A percentile compares a stretch with the other conserved stretches of the same genome.
phyloP scores from a whole-genome alignment of 148 eudicot genomes.

The Silene conica region DNA sequence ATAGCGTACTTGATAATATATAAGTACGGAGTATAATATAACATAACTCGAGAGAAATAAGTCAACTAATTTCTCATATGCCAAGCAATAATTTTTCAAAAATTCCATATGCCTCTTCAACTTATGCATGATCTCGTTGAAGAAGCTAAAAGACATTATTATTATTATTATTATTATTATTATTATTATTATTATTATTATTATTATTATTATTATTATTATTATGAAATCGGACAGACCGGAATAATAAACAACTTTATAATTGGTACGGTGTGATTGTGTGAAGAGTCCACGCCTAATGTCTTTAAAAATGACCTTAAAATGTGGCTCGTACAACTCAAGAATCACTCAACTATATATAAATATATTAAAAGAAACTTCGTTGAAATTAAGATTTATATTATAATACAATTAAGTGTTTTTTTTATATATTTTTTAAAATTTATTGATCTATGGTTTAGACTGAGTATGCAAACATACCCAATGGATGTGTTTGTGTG shows the following conservation, averaged over 20 bases:
- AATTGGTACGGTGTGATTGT: conserved; percentile 5
- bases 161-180: no score
- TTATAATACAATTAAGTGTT: neutral
- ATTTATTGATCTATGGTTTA: neutral
- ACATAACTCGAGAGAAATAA: neutral
- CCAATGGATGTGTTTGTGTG: neutral
- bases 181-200: no score
- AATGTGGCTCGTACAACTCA: neutral
- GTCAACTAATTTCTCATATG: neutral
- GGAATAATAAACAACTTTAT: neutral
- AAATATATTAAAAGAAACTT: conserved; percentile 2
- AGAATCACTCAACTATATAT: conserved; percentile 1
- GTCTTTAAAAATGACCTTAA: neutral
- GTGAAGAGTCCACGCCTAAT: neutral
- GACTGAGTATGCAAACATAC: neutral
- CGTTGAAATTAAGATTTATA: neutral
- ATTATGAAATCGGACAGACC: neutral
- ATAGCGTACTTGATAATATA: no score
- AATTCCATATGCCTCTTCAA: neutral
- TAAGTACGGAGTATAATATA: no score
- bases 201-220: no score
- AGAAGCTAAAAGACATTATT: neutral
- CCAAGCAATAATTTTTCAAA: neutral
- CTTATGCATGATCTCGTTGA: neutral
- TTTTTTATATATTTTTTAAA: no score